Evolutionary conservation across 805 yeast genomes (phyloP), one percentile per base, ranked within the genome.

Genomic region (Ogataea paradorogensis): DNA sequence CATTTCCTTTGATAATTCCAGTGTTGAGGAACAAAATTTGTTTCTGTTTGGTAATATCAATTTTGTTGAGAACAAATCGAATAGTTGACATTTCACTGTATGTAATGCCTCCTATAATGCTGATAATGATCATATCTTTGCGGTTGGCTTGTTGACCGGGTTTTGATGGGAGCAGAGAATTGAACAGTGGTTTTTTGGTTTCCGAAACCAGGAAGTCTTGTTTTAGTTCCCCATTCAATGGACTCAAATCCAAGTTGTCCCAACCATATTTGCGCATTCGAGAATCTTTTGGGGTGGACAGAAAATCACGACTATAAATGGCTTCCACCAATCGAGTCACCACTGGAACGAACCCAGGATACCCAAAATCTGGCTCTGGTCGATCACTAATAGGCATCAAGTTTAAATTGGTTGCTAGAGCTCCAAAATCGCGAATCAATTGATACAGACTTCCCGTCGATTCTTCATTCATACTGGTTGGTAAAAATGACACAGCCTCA

Each of bases 321-420:
- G 79, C 63, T 61, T 90, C 89, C 3, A 86, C 72, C 9, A 89
- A 52, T 44, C 97, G 69, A 3, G 80, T 71, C 2, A 78, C 65
- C 4, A 91, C 59, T 2, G 99, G 98, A 0, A 88, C 84, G 22
- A 78, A 84, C 0, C 95, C 93, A 5, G 96, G 84, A 44, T 84
- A 78, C 1, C 88, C 79, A 56, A 80, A 84, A 18, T 66, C 66
- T 18, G 81, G 77, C 38, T 71, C 67, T 31, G 59, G 40, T 62
- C 59, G 59, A 26, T 59, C 61, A 16, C 33, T 39, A 3, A 45
- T 35, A 22, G 86, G 77, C 59, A 74, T 65, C 51, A 77, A 56
- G 42, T 72, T 66, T 67, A 79, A 64, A 51, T 70, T 71, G 47
- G 63, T 64, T 47, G 59, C 46, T 23, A 65, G 29, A 10, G 49